Evolutionary conservation across 495 filamentous ascomycete genomes (phyloP), one percentile per base, ranked within the genome.

Genomic region (Penicillium pulvis): DNA sequence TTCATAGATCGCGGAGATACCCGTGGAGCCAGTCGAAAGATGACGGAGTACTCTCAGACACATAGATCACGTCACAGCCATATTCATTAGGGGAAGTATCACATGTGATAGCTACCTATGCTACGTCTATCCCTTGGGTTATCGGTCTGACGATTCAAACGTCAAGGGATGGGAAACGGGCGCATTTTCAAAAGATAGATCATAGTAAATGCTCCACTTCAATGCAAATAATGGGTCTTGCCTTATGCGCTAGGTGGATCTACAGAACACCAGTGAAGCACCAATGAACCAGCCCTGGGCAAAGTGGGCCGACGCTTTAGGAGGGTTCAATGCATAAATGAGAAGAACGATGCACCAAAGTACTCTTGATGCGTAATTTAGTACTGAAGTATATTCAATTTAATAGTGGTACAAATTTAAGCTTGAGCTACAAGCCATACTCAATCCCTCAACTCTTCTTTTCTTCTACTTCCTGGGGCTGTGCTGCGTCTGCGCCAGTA

Each of bases 401-500:
- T 28, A 4, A 28, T 28, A 28, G 6, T 41, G 14, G 39, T 41
- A 41, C 16, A 41, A n/a, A 4, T 4, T 17, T 41, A 3, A 41
- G 10, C 39, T n/a, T 41, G 14, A 17, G 16, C 16, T 41, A 7
- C 4, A 4, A 28, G 6, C 28, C 28, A 5, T 28, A 3, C 33
- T n/a, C 16, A 41, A 41, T 41, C 7, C 10, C 3, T 46, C 2
- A 46, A 14, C 4, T 24, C 16, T 24, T 20, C 26, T 51, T 39
- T 16, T 31, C 7, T 16, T 57, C 19, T 26, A 14, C 35, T 31
- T 23, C 47, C 46, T 33, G 12, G n/a, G 24, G 44, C 35, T 14
- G 46, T 14, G 14, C 42, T 31, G 28, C 31, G 16, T 46, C 48
- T 28, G 42, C 56, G 12, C 31, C 51, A 12, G 49, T 30, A n/a